These are phyloP conservation scores for Sugiyamaella sp. DNA, from an alignment of 1,139 yeast genomes.

Conservation along the genomic window DNA sequence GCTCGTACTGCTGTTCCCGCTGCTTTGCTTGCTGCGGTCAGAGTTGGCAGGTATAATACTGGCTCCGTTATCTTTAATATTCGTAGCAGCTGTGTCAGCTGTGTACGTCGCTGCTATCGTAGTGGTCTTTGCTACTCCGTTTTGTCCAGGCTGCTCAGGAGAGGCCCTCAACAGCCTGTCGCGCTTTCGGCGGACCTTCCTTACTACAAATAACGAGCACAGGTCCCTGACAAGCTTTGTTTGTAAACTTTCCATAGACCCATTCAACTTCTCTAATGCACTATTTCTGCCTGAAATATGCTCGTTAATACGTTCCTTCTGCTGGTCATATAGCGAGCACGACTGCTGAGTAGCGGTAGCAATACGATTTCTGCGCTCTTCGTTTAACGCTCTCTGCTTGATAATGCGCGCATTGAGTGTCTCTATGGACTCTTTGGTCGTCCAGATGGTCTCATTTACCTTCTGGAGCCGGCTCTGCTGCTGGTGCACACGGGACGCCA, in stretches of 20 bases:
- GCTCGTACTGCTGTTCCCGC: no score
- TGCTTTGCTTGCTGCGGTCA: no score
- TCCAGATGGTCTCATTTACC: conserved; percentile 16
- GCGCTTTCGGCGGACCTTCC: conserved; percentile 18
- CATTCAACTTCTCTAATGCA: neutral
- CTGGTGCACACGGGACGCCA: conserved; percentile 19
- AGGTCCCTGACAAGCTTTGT: conserved; percentile 8
- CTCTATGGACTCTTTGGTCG: conserved; percentile 16
- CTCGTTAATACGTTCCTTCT: conserved; percentile 1
- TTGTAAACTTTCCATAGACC: neutral
- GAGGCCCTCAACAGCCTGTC: conserved; percentile 12
- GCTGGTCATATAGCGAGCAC: neutral
- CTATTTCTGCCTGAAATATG: neutral
- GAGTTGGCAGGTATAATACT: no score
- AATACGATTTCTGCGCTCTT: conserved; percentile 13
- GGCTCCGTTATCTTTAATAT: no score
- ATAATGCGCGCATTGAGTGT: conserved; percentile 11
- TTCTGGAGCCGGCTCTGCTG: conserved; percentile 4
- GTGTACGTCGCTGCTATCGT: neutral
- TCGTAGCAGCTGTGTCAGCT: neutral
- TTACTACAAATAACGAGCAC: conserved; percentile 14
- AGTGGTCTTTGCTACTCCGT: neutral
- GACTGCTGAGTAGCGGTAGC: neutral
- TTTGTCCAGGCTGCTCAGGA: neutral
- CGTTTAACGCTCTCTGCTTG: conserved; percentile 19